Evolutionary conservation across 352 stramenopile species (phyloP), one percentile per base, ranked within the genome.

Genomic region (Globisporangium middletonii): DNA sequence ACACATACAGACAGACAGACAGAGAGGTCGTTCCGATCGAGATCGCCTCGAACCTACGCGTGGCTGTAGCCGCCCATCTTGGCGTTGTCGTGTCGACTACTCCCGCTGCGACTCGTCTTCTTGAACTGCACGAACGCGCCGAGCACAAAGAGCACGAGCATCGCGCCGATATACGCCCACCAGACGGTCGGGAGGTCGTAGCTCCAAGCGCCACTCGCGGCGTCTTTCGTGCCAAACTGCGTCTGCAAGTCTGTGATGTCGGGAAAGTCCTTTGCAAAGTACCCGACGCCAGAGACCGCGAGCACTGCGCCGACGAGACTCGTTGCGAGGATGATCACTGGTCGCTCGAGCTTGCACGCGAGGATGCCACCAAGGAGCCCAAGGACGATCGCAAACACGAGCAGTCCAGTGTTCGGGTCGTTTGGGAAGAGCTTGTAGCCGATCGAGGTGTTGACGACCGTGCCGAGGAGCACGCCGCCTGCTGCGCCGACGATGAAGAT

Each of bases 261-360:
- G 4, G 77, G 75, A 51, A 84, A 84, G 73, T 84, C 53, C 46
- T 75, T 75, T 30, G 71, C 74, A 52, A 86, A 88, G 62, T 88
- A 87, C 6, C 80, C 80, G 4, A 78, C 56, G 37, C 79, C 79
- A 50, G 73, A 82, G 18, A 83, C 55, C 1, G 69, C 43, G 28
- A 81, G 55, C n/a, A 76, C 67, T 0, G 79, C 55, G 1, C 79
- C 80, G 0, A 81, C 69, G 7, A 87, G 59, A 16, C 71, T 72
- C 37, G 80, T 90, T 26, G 77, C 75, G 33, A 83, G 53, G 37
- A 90, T 80, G 42, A 90, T 64, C 23, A 73, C 67, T 3, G 71
- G 69, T 18, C 61, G 57, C 63, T 88, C 77, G 48, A 88, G 48
- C 59, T 79, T 82, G 50, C 76, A 71, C 4, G 77, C 72, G 27